Evolutionary conservation across 179 eudicot species (phyloP).

Genomic region (Spergularia azorica): DNA sequence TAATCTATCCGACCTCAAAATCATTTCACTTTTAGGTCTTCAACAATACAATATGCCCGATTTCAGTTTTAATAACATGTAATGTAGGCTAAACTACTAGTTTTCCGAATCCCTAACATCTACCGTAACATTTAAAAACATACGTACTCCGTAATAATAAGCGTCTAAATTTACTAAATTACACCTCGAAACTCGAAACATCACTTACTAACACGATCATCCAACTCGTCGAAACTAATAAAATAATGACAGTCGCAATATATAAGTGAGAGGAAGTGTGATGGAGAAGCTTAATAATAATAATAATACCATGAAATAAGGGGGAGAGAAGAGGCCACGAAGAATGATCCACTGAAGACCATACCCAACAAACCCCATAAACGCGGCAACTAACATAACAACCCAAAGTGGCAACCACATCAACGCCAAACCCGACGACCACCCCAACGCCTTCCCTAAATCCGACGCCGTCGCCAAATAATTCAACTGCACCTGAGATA

Average conservation of each 20-base stretch:
- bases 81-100: too few species aligned
- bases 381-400: conserved; percentile 64
- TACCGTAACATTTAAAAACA: too few species aligned
- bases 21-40: too few species aligned
- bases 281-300: background rate
- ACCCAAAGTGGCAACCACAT: conserved; percentile 58
- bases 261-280: background rate
- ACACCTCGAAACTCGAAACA: too few species aligned
- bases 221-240: background rate
- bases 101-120: too few species aligned
- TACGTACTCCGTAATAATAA: too few species aligned
- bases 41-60: too few species aligned
- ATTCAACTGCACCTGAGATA: conserved; percentile 78
- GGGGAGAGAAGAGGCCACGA: conserved; percentile 44
- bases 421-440: conserved; percentile 83
- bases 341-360: conserved; percentile 79
- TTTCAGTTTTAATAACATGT: too few species aligned
- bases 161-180: background rate
- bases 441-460: conserved; percentile 78
- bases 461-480: conserved; percentile 89
- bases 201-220: too few species aligned
- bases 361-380: conserved; percentile 71
- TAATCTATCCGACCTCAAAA: too few species aligned
- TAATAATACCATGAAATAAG: conserved; percentile 58
- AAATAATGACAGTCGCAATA: background rate